Evolutionary conservation across 2,329 filamentous ascomycete species (phyloP).

Genomic region (Xylaria sp.): DNA sequence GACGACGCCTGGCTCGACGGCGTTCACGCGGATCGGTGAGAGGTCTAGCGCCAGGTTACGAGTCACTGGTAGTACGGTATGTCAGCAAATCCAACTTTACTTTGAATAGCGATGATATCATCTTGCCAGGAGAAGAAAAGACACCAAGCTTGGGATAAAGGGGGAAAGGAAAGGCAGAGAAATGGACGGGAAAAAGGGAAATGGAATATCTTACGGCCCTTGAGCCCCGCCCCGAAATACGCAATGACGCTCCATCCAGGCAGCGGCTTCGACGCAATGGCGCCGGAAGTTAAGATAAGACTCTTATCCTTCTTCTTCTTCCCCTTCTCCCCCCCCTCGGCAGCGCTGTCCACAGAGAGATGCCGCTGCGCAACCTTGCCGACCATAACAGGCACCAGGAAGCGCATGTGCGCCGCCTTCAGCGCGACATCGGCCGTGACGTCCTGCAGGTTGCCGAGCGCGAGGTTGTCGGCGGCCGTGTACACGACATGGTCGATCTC

Average conservation of each 20-base stretch:
- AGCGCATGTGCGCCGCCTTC: constrained; percentile 47
- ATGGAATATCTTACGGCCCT: constrained; percentile 31
- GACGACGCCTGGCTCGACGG: constrained; percentile 47
- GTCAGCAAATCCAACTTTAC: constrained; percentile 1
- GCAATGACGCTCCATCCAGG: constrained; percentile 42
- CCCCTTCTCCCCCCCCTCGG: constrained; percentile 21
- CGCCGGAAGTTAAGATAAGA: constrained; percentile 44
- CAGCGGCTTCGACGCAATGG: constrained; percentile 41
- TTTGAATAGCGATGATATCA: background rate
- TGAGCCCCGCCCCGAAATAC: constrained; percentile 42
- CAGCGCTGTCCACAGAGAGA: constrained; percentile 39
- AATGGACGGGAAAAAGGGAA: background rate
- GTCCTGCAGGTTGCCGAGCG: constrained; percentile 37
- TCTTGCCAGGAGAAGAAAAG: background rate
- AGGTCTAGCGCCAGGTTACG: constrained; percentile 49
- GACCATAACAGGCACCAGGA: constrained; percentile 50
- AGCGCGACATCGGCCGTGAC: constrained; percentile 46
- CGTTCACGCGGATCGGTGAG: constrained; percentile 47
- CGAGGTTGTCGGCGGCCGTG: constrained; percentile 49
- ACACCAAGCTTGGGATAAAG: background rate
- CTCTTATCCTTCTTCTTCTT: constrained; percentile 32
- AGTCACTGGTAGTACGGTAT: constrained; percentile 31
- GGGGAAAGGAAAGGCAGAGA: background rate
- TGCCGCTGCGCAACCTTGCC: constrained; percentile 49
- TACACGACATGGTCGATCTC: constrained; percentile 47